Evolutionary conservation across 2,329 filamentous ascomycete genomes (phyloP), one percentile per base, ranked within the genome.

Genomic region (Zasmidium angulare): DNA sequence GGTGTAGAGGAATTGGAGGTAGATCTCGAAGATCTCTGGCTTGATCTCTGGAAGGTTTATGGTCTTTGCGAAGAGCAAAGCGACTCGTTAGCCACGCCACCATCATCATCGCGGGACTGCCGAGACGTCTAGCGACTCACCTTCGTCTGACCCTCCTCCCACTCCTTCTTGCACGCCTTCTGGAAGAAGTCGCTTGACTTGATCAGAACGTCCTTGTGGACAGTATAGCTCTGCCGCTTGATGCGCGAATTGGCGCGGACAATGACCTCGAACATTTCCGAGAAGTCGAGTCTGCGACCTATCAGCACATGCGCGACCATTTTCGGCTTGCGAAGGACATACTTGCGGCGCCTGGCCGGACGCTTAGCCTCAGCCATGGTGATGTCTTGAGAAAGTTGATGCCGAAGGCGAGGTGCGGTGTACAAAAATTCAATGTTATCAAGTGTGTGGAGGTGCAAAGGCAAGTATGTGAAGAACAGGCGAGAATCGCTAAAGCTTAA

Each of bases 1-100:
- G 2, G 55, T 63, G 55, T 66, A 60, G 3, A 66, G 58, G 62
- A 61, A 68, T n/a, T 61, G 60, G 0, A 63, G 46, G 26, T 66
- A 68, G 52, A 65, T 40, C 7, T 48, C 56, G 22, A 64, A 66
- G 10, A 20, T 12, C 1, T 61, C 46, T 3, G 54, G 20, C 10
- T 58, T 36, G 14, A 53, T 23, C 2, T 63, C 62, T 0, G 60
- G 22, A 0, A 68, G 49, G 6, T 31, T 2, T 17, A 67, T 50
- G 9, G 29, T 50, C 11, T 55, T 3, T 29, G 4, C 3, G n/a
- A 17, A 19, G 4, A 17, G 12, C 9, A 7, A 11, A 29, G 26
- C 4, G 26, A 43, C 7, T 43, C 36, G n/a, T n/a, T n/a, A n/a
- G n/a, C n/a, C n/a, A n/a, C n/a, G 36, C 6, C 4, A 43, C 4